Evolutionary conservation across 805 yeast species (phyloP).

Genomic region (Grigorovia jiainica): DNA sequence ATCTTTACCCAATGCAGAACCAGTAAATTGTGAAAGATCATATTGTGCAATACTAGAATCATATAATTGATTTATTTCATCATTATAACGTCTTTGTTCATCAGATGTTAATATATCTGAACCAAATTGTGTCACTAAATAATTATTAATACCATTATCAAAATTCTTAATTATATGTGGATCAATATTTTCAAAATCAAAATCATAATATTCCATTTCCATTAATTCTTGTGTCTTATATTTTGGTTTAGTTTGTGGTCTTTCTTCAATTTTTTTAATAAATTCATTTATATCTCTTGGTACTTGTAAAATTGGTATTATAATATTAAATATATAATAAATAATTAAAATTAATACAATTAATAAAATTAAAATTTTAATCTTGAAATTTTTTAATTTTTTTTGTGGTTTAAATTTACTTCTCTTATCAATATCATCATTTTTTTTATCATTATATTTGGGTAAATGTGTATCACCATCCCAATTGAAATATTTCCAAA

Average conservation of each 20-base stretch:
- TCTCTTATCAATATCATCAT: no score
- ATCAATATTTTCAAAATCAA: conserved; percentile 30
- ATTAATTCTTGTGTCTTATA: conserved; percentile 13
- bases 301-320: background rate
- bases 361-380: no score
- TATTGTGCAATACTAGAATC: conserved; percentile 46
- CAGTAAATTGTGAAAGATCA: conserved; percentile 51
- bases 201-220: conserved; percentile 28
- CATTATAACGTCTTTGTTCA: conserved; percentile 18
- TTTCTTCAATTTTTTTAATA: background rate
- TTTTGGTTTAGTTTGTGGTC: background rate
- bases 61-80: conserved; percentile 32
- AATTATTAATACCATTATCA: conserved; percentile 33
- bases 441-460: background rate
- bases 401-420: no score
- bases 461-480: background rate
- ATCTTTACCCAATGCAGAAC: conserved; percentile 39
- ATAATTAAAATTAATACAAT: no score
- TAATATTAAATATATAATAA: background rate
- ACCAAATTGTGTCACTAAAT: conserved; percentile 29
- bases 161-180: conserved; percentile 25
- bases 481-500: background rate
- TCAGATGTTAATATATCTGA: conserved; percentile 23
- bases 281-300: background rate
- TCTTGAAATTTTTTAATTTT: no score